Evolutionary conservation across 768 basidiomycete genomes (phyloP).

Genomic region (Tricholoma matsutake): DNA sequence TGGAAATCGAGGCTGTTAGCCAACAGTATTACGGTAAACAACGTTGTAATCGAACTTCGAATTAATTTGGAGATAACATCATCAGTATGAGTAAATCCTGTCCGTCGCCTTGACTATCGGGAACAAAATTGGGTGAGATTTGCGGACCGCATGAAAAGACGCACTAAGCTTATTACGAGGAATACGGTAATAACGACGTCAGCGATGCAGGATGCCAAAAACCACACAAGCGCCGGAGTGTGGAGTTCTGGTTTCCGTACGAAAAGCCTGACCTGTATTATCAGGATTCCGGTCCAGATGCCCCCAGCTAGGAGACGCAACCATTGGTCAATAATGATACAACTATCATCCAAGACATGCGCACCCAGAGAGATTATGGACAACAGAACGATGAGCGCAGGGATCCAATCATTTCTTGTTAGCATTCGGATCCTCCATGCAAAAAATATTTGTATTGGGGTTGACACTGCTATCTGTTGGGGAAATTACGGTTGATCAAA

Average conservation of each 20-base stretch:
- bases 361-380: slow-evolving; percentile 29
- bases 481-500: neutral
- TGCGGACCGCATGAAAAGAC: slow-evolving; percentile 7
- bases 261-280: slow-evolving; percentile 26
- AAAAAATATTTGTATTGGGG: slow-evolving; percentile 39
- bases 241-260: slow-evolving; percentile 28
- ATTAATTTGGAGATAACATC: slow-evolving; percentile 32
- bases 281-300: slow-evolving; percentile 27
- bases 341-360: slow-evolving; percentile 1
- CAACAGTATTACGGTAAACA: neutral
- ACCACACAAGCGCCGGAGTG: slow-evolving; percentile 39
- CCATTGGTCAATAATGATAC: neutral
- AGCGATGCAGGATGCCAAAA: slow-evolving; percentile 39
- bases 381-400: slow-evolving; percentile 27
- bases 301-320: slow-evolving; percentile 25
- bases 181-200: slow-evolving; percentile 46
- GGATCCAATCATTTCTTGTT: slow-evolving; percentile 25
- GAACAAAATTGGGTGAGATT: neutral
- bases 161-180: slow-evolving; percentile 41
- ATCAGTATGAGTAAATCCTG: slow-evolving; percentile 34
- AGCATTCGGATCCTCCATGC: slow-evolving; percentile 37
- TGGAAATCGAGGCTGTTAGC: neutral
- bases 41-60: slow-evolving; percentile 17
- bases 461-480: slow-evolving; percentile 35
- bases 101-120: slow-evolving; percentile 33